A percentile compares a stretch with the other conserved stretches of the same genome.
These are phyloP conservation scores for Debaryomyces udenii DNA, from an alignment of 1,139 yeast species.

Conservation along the genomic window DNA sequence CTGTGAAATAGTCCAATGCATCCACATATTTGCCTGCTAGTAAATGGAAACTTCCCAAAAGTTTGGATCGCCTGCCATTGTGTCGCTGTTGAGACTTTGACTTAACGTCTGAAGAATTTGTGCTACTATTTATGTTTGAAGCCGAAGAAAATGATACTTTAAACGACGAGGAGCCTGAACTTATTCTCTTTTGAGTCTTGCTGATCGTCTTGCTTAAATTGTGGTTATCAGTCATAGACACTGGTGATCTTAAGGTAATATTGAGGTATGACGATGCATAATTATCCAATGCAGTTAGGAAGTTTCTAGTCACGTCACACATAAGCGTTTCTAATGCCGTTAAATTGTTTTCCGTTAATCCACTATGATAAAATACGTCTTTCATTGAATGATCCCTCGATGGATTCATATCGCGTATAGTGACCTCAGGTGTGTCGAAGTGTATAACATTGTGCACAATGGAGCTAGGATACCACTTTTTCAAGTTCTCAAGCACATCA, in stretches of 20 bases:
- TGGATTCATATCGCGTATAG: conserved; percentile 18
- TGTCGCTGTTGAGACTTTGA: conserved; percentile 37
- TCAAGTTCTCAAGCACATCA: conserved; percentile 18
- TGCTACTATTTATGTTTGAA: conserved; percentile 12
- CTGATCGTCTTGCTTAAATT: conserved; percentile 53
- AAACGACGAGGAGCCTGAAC: conserved; percentile 43
- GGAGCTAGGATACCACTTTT: conserved; percentile 53
- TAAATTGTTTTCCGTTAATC: conserved; percentile 22
- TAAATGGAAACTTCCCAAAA: conserved; percentile 74
- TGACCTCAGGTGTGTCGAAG: conserved; percentile 53
- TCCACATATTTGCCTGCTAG: conserved; percentile 77
- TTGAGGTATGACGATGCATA: conserved; percentile 73
- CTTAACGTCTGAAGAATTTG: conserved; percentile 25
- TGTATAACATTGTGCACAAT: conserved; percentile 65
- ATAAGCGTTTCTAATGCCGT: conserved; percentile 66
- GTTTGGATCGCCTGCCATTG: conserved; percentile 73
- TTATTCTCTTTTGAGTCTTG: conserved; percentile 49
- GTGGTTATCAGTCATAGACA: conserved; percentile 58
- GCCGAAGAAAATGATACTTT: conserved; percentile 32
- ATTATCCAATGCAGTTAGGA: conserved; percentile 63
- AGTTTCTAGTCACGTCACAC: conserved; percentile 70
- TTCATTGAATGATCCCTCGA: conserved; percentile 25
- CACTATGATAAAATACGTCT: conserved; percentile 29
- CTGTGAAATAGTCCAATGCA: conserved; percentile 73
- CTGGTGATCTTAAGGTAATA: conserved; percentile 75